Base-by-base conservation (phyloP, 164 flowering plant genomes). In the Taxillus chinensis region DNA sequence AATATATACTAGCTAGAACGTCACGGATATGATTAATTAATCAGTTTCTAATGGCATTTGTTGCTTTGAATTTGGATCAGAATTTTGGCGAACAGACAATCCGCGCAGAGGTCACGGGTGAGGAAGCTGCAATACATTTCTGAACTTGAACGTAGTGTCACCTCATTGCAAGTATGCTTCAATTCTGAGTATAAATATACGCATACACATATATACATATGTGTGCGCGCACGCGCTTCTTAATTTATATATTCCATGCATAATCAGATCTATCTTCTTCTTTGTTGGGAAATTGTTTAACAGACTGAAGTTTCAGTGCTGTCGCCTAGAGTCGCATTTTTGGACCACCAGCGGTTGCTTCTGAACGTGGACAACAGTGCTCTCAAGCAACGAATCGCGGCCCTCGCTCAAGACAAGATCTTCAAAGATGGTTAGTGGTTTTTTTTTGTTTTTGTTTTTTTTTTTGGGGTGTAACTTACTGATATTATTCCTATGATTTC, bases 331-430 rank as follows among this genome's bases (percentile, higher is more conserved):
- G 95, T 90, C 58, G 90, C 96, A 51, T 90, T 75, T 69, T 70
- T 87, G n/a, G 96, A 87, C 64, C 93, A 86, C 53, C 95, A 90
- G 50, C 71, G 96, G 0, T 70, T 90, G 76, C 78, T 86, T 74
- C 83, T 90, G 12, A 87, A 82, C 46, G 87, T 90, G 14, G 96
- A 90, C 66, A 90, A 90, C 62, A 80, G 95, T 68, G 83, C 90
- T 71, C 83, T 90, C 17, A 90, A 87, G 78, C 96, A 87, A 80
- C 75, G 95, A 66, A 84, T 90, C 41, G 96, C 95, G 0, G 96
- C 95, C 45, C 76, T 90, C 5, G 87, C 87, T 3, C 96, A 90
- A 73, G 96, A 90, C 57, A 87, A 87, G 76, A 70, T 90, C 60
- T 90, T 90, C 73, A 90, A 90, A 71, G 95, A 90, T 63, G 95